phyloP scores from a whole-genome alignment of 2,329 filamentous ascomycete species.

The Cytospora piceicola region DNA sequence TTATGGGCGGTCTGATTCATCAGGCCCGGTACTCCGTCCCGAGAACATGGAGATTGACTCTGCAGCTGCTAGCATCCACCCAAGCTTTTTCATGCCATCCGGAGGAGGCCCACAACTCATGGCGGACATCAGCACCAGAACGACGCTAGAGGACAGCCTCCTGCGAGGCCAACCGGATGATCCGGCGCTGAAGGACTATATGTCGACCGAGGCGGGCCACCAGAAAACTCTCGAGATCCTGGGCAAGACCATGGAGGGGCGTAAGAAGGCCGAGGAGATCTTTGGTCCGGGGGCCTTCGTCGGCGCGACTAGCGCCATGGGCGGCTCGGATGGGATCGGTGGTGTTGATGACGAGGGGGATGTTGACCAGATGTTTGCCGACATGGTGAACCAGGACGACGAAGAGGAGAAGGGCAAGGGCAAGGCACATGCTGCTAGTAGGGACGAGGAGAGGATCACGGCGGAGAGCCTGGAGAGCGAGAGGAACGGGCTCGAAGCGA shows the following conservation, averaged over 20 bases:
- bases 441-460: slow-evolving; percentile 38
- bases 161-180: slow-evolving; percentile 46
- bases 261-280: slow-evolving; percentile 54
- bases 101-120: slow-evolving; percentile 49
- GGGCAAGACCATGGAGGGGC: slow-evolving; percentile 53
- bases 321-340: slow-evolving; percentile 28
- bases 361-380: slow-evolving; percentile 60
- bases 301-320: not conserved
- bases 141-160: slow-evolving; percentile 57
- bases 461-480: slow-evolving; percentile 50
- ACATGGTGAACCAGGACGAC: slow-evolving; percentile 58
- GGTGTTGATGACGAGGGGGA: slow-evolving; percentile 49
- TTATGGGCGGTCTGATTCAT: slow-evolving; percentile 34
- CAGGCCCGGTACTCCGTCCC: slow-evolving; percentile 36
- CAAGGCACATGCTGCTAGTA: slow-evolving; percentile 32
- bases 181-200: slow-evolving; percentile 51
- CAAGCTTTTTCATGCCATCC: slow-evolving; percentile 46
- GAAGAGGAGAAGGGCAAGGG: slow-evolving; percentile 46
- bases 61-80: slow-evolving; percentile 43
- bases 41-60: slow-evolving; percentile 48
- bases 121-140: slow-evolving; percentile 43
- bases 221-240: slow-evolving; percentile 58
- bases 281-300: slow-evolving; percentile 56
- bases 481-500: slow-evolving; percentile 51
- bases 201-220: slow-evolving; percentile 48